Evolutionary conservation across 352 stramenopile species (phyloP).

Genomic region (Pythium monospermum): DNA sequence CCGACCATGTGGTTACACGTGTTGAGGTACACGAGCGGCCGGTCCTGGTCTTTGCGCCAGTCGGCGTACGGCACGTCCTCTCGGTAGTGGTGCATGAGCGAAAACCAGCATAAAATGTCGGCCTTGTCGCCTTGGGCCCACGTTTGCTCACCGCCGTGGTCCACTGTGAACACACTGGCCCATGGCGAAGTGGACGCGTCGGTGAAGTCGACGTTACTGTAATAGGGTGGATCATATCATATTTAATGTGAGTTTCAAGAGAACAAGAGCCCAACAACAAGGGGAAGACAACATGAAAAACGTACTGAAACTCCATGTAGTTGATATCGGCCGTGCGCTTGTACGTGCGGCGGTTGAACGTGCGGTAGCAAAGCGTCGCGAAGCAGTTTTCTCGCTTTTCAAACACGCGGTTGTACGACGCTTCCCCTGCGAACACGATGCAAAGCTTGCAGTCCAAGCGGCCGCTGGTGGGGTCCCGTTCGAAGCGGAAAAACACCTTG

Average conservation of each 20-base stretch:
- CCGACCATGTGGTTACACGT: constrained; percentile 90
- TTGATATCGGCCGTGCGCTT: constrained; percentile 88
- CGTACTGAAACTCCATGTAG: constrained; percentile 81
- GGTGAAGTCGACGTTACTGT: constrained; percentile 59
- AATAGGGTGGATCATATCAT: neutral
- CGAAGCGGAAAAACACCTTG: constrained; percentile 81
- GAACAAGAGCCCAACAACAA: neutral
- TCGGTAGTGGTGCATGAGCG: constrained; percentile 86
- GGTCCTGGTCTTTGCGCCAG: constrained; percentile 46
- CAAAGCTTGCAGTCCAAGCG: constrained; percentile 72
- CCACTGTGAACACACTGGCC: constrained; percentile 59
- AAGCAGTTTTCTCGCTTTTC: constrained; percentile 70
- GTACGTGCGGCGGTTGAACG: constrained; percentile 82
- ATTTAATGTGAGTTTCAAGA: neutral
- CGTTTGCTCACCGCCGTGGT: constrained; percentile 71
- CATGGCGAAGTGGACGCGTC: constrained; percentile 39
- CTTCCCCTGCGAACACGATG: constrained; percentile 77
- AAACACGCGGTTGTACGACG: constrained; percentile 77
- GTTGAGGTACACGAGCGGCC: constrained; percentile 80
- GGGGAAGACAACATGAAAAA: neutral
- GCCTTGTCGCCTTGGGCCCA: constrained; percentile 83
- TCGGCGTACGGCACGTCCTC: constrained; percentile 40
- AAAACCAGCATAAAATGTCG: constrained; percentile 83
- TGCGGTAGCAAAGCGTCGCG: constrained; percentile 76
- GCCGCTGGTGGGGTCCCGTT: constrained; percentile 44